Evolutionary conservation across 768 basidiomycete genomes (phyloP), one percentile per base, ranked within the genome.

Genomic region (Leccinum broughii): DNA sequence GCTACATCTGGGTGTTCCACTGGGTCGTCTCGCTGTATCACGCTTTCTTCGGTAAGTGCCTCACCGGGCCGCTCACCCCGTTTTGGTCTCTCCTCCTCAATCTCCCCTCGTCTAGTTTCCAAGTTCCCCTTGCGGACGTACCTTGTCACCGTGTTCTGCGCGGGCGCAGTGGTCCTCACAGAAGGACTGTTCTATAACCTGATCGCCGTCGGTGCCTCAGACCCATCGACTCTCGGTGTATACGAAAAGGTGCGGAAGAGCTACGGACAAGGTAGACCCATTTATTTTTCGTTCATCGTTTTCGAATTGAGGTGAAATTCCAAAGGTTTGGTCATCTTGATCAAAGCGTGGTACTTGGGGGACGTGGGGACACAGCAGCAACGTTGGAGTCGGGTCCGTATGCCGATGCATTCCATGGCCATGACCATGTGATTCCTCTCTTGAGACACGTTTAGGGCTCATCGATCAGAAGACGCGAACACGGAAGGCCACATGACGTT

Each of bases 1-100:
- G 68, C 34, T 65, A 55, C 24, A 37, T 65, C 17, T 70, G 69
- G 69, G 67, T 67, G 9, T 59, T 71, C 28, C 69, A 70, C 28
- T 71, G 65, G 67, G 55, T 59, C 4, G 50, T 67, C 41, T 59
- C 62, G 0, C 28, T 64, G 0, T 70, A 71, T 54, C 55, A 61
- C 15, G 69, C 67, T 28, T 54, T 59, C 57, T 71, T 70, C 28
- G 58, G 69, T 69, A 26, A 3, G 69, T 51, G 26, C 24, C 30
- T 1, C 26, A 6, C 30, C 0, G 2, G 54, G 26, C 17, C 4
- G n/a, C 22, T 8, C 6, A 30, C 44, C 17, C 52, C 17, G 17
- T 41, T 41, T 41, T 41, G 39, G 9, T 41, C 8, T 4, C 11
- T 4, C 9, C 3, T 13, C 24, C 9, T 15, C 32, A 35, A n/a